Percentiles rank a stretch among this genome's conserved stretches.
Conservation (phyloP, 225 moss, liverwort and hornwort species). For the Sphagnum contortum region DNA sequence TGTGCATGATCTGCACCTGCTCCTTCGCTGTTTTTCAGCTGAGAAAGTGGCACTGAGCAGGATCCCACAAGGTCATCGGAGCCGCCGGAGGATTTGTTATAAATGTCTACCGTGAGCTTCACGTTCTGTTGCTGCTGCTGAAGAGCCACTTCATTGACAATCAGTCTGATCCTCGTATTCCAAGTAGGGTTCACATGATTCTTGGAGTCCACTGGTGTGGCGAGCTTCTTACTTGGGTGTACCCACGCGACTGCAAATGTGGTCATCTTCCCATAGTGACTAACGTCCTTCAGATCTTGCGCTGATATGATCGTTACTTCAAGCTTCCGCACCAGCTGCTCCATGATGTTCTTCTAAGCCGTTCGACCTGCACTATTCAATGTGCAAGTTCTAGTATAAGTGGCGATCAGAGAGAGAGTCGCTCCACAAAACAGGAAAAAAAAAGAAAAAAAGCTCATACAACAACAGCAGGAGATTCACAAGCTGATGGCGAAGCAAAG, state of each 20-base stretch:
- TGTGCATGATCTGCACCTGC: slow-evolving; percentile 8
- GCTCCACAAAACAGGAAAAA: too few species aligned
- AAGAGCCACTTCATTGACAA: slow-evolving; percentile 47
- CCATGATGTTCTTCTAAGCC: too few species aligned
- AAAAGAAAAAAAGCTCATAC: too few species aligned
- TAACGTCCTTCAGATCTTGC: slow-evolving; percentile 59
- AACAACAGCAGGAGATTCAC: too few species aligned
- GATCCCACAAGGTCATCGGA: slow-evolving; percentile 47
- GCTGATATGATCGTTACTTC: slow-evolving; percentile 56
- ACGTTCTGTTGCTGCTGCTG: slow-evolving; percentile 18
- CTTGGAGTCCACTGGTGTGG: slow-evolving; percentile 33
- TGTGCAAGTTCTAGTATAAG: too few species aligned
- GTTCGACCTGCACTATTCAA: too few species aligned
- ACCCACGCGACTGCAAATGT: slow-evolving; percentile 58
- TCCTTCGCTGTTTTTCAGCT: slow-evolving; percentile 11
- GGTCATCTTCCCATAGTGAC: slow-evolving; percentile 48
- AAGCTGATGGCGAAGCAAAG: too few species aligned
- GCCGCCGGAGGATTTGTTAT: slow-evolving; percentile 41
- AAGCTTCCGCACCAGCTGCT: slow-evolving; percentile 14
- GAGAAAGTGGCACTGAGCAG: slow-evolving; percentile 36
- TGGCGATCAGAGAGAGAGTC: too few species aligned
- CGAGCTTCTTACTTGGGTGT: slow-evolving; percentile 26
- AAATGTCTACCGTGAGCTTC: slow-evolving; percentile 51
- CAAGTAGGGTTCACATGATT: slow-evolving; percentile 60
- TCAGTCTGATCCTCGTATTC: slow-evolving; percentile 50